Conservation (phyloP, 2,329 filamentous ascomycete species). For the Sporothrix sp. region DNA sequence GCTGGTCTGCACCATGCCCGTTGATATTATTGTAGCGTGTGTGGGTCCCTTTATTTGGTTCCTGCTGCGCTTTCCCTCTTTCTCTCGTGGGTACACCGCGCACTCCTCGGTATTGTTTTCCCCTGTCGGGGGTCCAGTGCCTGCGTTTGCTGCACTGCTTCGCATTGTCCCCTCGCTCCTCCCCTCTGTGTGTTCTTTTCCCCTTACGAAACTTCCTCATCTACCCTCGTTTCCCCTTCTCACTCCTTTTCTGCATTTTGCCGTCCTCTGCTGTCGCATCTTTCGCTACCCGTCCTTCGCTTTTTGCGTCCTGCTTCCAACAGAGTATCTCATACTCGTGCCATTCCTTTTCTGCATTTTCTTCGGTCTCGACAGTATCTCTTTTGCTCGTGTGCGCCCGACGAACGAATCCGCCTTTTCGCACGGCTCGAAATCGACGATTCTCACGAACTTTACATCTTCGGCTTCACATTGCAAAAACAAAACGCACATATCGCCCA, state of each 20-base stretch:
- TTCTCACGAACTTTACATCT: not conserved
- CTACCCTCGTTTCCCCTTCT: not conserved
- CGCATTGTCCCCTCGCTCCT: not conserved
- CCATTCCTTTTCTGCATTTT: slow-evolving; percentile 10
- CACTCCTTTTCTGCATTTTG: slow-evolving; percentile 5
- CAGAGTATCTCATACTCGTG: slow-evolving; percentile 14
- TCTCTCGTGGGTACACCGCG: not conserved
- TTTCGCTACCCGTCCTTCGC: not conserved
- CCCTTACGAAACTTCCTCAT: slow-evolving; percentile 1
- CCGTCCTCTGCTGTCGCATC: not conserved
- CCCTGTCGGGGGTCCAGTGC: not conserved
- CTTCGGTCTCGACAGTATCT: not conserved
- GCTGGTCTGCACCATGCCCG: not conserved
- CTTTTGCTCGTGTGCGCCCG: not conserved
- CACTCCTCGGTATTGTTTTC: not conserved
- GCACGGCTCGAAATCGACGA: slow-evolving; percentile 1
- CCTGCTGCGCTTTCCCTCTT: slow-evolving; percentile 9
- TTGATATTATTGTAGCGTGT: slow-evolving; percentile 11
- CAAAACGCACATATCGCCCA: not conserved
- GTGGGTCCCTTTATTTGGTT: slow-evolving; percentile 12
- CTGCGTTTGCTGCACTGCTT: no score
- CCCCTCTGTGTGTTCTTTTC: not conserved
- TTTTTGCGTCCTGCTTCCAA: slow-evolving; percentile 1
- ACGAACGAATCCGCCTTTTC: slow-evolving; percentile 3
- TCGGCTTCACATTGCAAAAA: not conserved